These are phyloP conservation scores for Oxytropis ochrocephala DNA, from an alignment of 306 rosid species.

Conservation along the genomic window DNA sequence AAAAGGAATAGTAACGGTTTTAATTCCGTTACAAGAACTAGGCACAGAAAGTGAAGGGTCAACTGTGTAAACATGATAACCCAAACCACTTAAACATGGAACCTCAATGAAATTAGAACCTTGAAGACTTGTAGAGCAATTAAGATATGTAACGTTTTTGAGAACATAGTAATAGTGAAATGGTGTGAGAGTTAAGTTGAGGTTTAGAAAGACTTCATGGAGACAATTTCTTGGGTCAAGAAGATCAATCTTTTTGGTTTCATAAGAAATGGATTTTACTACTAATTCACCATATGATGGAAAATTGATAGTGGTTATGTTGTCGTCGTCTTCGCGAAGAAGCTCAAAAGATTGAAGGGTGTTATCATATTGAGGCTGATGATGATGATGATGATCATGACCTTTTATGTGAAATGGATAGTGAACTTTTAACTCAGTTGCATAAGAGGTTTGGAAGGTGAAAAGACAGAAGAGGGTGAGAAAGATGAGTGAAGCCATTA, in stretches of 20 bases:
- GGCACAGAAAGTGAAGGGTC: constrained; percentile 42
- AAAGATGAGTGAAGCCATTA: constrained; percentile 41
- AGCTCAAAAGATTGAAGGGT: constrained; percentile 33
- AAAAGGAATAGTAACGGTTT: constrained; percentile 63
- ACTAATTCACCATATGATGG: constrained; percentile 48
- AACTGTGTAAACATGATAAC: constrained; percentile 54
- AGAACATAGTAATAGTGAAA: constrained; percentile 47
- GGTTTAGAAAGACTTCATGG: constrained; percentile 61
- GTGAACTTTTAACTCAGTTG: constrained; percentile 28
- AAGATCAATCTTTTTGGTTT: constrained; percentile 45
- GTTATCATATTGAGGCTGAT: background rate
- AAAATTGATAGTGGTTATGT: constrained; percentile 52
- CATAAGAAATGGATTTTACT: constrained; percentile 65
- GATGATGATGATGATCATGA: background rate
- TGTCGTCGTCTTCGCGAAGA: constrained; percentile 19
- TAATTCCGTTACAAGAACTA: constrained; percentile 40
- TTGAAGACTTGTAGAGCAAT: constrained; percentile 41
- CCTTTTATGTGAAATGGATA: constrained; percentile 43
- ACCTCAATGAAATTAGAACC: constrained; percentile 27
- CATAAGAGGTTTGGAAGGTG: constrained; percentile 22
- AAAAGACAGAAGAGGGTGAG: constrained; percentile 31
- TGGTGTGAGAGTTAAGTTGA: constrained; percentile 57
- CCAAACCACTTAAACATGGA: constrained; percentile 57
- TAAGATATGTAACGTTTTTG: constrained; percentile 47
- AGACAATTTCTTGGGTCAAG: constrained; percentile 55